phyloP scores from a whole-genome alignment of 2,329 filamentous ascomycete species.

The Pleomassaria siparia region DNA sequence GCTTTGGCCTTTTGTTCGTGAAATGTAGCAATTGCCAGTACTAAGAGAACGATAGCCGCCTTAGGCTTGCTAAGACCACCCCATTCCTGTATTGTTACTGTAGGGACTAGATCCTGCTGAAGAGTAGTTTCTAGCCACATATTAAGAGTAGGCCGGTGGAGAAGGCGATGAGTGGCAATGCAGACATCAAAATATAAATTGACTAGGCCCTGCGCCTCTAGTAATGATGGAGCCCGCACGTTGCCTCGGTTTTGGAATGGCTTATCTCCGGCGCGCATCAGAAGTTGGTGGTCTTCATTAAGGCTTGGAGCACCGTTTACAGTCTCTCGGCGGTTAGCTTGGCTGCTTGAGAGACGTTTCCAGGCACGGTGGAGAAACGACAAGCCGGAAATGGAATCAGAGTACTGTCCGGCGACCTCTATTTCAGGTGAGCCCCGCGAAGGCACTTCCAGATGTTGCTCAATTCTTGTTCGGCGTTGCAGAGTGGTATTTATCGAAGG shows the following conservation, averaged over 20 bases:
- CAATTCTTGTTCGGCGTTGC: background rate
- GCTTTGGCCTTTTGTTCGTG: conserved; percentile 46
- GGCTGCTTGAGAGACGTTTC: conserved; percentile 63
- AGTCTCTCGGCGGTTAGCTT: conserved; percentile 45
- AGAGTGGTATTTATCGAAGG: background rate
- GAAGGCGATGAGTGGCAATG: conserved; percentile 59
- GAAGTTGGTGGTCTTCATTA: conserved; percentile 44
- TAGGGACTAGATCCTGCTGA: conserved; percentile 20
- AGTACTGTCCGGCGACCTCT: conserved; percentile 57
- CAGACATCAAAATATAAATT: conserved; percentile 60
- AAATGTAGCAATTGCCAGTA: conserved; percentile 51
- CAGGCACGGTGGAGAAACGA: conserved; percentile 67
- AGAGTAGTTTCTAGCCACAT: conserved; percentile 45
- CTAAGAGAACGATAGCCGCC: conserved; percentile 39
- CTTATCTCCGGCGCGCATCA: conserved; percentile 55
- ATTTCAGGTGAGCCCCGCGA: conserved; percentile 49
- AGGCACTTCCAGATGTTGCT: conserved; percentile 11
- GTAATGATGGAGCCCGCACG: conserved; percentile 16
- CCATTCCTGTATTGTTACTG: background rate
- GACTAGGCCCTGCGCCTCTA: conserved; percentile 40
- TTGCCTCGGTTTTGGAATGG: conserved; percentile 47
- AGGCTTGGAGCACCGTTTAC: conserved; percentile 13
- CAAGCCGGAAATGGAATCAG: conserved; percentile 56
- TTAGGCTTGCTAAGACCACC: conserved; percentile 47
- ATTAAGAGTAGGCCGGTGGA: conserved; percentile 56